A percentile compares a stretch with the other conserved stretches of the same genome.
Conservation (phyloP, 257 asterid genomes). For the Rubia yunnanensis region DNA sequence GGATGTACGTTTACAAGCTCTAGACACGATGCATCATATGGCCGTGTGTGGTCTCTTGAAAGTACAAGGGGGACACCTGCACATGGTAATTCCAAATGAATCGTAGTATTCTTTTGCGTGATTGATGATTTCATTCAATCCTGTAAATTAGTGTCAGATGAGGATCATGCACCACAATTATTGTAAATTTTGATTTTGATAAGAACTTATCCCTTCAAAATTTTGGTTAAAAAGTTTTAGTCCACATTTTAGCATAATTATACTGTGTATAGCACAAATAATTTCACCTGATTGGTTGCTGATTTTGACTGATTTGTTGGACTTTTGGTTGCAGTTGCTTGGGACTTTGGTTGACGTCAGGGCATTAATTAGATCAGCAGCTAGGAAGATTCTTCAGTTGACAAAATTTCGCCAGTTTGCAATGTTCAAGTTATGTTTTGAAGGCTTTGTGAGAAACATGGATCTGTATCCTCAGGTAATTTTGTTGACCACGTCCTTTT, state of each 20-base stretch:
- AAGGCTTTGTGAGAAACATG: slow-evolving; percentile 52
- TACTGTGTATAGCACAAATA: not conserved
- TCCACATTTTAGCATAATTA: not conserved
- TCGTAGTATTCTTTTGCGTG: not conserved
- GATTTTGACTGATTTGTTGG: slow-evolving; percentile 12
- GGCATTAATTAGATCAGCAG: slow-evolving; percentile 55
- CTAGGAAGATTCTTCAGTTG: slow-evolving; percentile 45
- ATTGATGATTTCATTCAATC: not conserved
- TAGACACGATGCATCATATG: slow-evolving; percentile 59
- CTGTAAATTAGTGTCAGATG: not conserved
- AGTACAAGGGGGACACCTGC: slow-evolving; percentile 56
- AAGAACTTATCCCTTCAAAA: not conserved
- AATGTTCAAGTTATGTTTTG: slow-evolving; percentile 50
- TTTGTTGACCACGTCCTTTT: slow-evolving; percentile 11
- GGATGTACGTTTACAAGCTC: slow-evolving; percentile 62
- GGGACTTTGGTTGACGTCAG: slow-evolving; percentile 48
- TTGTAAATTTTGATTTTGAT: not conserved
- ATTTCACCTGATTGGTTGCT: not conserved
- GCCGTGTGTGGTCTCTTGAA: slow-evolving; percentile 40
- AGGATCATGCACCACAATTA: not conserved
- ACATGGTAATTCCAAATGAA: slow-evolving; percentile 43
- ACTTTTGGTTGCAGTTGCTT: slow-evolving; percentile 50
- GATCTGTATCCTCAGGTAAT: slow-evolving; percentile 73
- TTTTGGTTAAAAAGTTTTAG: too few relatives aligned
- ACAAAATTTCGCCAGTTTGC: slow-evolving; percentile 42